These are phyloP conservation scores for Boletellus ananas DNA, from an alignment of 768 basidiomycete species.

Conservation along the genomic window DNA sequence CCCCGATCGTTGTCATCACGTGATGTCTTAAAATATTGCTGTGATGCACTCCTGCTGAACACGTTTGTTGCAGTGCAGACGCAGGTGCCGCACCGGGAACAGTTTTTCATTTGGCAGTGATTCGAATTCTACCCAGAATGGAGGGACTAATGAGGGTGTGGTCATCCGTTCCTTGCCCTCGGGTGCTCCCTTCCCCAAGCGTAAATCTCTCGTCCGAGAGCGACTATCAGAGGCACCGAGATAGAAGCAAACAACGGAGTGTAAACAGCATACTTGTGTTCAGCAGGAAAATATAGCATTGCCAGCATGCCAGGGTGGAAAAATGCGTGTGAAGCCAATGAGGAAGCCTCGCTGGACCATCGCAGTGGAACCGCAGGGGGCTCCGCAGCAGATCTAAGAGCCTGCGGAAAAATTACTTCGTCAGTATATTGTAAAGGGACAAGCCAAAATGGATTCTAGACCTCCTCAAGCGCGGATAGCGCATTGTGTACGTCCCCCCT, in stretches of 20 bases:
- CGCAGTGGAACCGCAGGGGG: conserved; percentile 40
- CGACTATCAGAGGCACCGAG: conserved; percentile 75
- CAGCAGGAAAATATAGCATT: conserved; percentile 93
- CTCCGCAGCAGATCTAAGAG: conserved; percentile 16
- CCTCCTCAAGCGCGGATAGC: conserved; percentile 69
- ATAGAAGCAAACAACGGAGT: conserved; percentile 92
- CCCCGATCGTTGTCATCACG: conserved; percentile 24
- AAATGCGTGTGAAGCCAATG: conserved; percentile 79
- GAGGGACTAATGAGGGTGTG: neutral
- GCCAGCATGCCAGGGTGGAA: conserved; percentile 97
- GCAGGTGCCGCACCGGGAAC: conserved; percentile 8
- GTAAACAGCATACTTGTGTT: conserved; percentile 97
- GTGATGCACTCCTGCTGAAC: conserved; percentile 5
- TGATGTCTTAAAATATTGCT: conserved; percentile 10
- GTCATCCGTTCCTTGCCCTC: conserved; percentile 13
- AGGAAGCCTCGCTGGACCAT: conserved; percentile 60
- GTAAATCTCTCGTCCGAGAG: conserved; percentile 66
- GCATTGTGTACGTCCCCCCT: conserved; percentile 66
- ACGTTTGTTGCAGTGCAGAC: conserved; percentile 13
- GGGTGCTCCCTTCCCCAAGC: conserved; percentile 47
- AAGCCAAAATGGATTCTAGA: conserved; percentile 32
- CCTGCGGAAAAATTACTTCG: conserved; percentile 15
- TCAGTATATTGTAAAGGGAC: conserved; percentile 6
- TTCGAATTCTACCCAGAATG: conserved; percentile 7
- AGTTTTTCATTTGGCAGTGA: conserved; percentile 6